A percentile compares a stretch with the other conserved stretches of the same genome.
Conservation (phyloP, 108 stramenopile species). For the Cylindrotheca closterium region DNA sequence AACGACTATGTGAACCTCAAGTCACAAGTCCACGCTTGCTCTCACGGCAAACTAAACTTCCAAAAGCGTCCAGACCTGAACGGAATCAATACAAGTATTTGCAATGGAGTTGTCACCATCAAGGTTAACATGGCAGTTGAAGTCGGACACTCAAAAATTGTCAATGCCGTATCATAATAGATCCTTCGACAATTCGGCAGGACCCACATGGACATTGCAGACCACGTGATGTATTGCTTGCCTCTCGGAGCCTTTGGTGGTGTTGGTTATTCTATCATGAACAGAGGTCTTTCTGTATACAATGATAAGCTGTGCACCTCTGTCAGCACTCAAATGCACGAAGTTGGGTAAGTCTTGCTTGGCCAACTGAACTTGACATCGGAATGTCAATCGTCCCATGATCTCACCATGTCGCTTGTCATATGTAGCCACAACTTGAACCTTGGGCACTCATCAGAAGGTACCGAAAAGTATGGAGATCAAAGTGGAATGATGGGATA, state of each 20-base stretch:
- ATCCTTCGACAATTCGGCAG: neutral
- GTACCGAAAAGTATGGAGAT: too few relatives aligned
- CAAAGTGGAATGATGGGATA: too few relatives aligned
- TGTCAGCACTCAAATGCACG: neutral
- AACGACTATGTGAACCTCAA: neutral
- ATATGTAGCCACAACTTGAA: too few relatives aligned
- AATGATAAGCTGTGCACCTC: neutral
- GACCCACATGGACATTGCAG: neutral
- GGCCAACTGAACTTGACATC: too few relatives aligned
- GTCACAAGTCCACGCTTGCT: neutral
- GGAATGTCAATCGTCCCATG: too few relatives aligned
- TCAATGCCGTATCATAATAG: neutral
- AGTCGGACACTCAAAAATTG: neutral
- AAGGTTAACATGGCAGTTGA: neutral
- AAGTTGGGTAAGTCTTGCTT: neutral
- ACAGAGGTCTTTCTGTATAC: neutral
- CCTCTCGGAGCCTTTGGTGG: constrained; percentile 32
- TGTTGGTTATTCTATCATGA: neutral
- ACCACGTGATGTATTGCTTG: constrained; percentile 40
- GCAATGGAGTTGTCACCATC: constrained; percentile 4
- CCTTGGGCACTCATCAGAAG: too few relatives aligned
- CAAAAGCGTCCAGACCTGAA: neutral
- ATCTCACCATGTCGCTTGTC: too few relatives aligned
- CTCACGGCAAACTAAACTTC: neutral
- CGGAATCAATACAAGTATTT: neutral